Evolutionary conservation across 345 rosid species (phyloP), one percentile per base, ranked within the genome.

Genomic region (Sisymbrium irio): DNA sequence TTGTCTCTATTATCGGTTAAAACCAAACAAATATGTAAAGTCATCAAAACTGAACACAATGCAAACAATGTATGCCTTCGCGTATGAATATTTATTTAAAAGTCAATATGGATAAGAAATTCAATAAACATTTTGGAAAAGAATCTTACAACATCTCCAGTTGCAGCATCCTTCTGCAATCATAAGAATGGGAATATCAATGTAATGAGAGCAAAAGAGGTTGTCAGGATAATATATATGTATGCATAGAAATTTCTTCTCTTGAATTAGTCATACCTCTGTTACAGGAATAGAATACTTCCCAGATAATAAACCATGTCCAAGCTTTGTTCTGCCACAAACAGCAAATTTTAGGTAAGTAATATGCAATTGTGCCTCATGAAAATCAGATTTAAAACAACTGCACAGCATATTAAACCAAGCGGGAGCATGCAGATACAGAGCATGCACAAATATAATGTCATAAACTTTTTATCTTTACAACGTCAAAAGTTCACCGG

Each of bases 241-340:
- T 66, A 67, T 42, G 57, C 62, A 75, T 51, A 27, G 9, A 7
- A 2, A 3, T 14, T n/a, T n/a, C n/a, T n/a, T 27, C 46, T 20
- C 33, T 39, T 47, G 25, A 71, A 64, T 37, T 42, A 42, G 61
- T 49, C 50, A 57, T 85, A 92, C 99, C 97, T 87, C 85, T 56
- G 49, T 25, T 44, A 83, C 82, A 27, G 98, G 99, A 77, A 83
- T 75, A 12, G 98, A 90, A 74, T 92, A 92, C 84, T 85, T 92
- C 50, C 99, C 99, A 51, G 94, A 96, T 20, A 92, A 86, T 83
- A 96, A 78, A 74, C 99, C 99, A 83, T 96, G 94, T 14, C 85
- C 99, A 77, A 96, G 89, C 80, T 96, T 96, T 79, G 96, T 86
- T 82, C 98, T 96, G 87, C 79, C 78, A 84, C 28, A 45, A 77